phyloP scores from a whole-genome alignment of 2,329 filamentous ascomycete genomes.

The Aspergillus carbonarius region DNA sequence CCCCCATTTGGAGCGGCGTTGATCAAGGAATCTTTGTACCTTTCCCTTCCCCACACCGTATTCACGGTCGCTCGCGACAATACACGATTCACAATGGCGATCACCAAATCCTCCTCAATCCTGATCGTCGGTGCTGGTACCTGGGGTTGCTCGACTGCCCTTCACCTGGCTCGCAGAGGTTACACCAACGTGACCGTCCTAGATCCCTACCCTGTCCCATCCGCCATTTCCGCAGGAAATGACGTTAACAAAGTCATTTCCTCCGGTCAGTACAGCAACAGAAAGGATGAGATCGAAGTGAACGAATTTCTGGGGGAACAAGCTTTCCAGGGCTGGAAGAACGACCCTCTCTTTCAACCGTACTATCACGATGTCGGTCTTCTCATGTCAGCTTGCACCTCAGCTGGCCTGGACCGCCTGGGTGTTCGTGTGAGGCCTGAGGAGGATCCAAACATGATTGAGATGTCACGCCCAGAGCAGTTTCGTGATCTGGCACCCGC shows the following conservation, averaged over 20 bases:
- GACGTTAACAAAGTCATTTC: constrained; percentile 51
- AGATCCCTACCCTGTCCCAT: constrained; percentile 49
- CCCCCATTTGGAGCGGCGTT: not conserved
- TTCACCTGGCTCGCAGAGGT: constrained; percentile 46
- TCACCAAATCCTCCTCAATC: constrained; percentile 28
- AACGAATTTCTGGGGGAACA: constrained; percentile 31
- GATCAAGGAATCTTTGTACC: not conserved
- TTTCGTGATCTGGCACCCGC: constrained; percentile 52
- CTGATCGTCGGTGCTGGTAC: constrained; percentile 52
- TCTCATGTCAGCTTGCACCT: constrained; percentile 44
- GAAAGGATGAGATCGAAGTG: constrained; percentile 29
- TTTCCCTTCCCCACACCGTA: not conserved
- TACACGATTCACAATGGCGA: constrained; percentile 8
- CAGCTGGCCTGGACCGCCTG: constrained; percentile 36
- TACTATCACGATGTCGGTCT: constrained; percentile 49
- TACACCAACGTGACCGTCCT: constrained; percentile 51
- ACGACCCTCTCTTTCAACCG: constrained; percentile 46
- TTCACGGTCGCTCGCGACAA: not conserved
- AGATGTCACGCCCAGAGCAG: constrained; percentile 43
- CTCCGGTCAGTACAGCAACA: constrained; percentile 28
- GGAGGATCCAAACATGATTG: constrained; percentile 29
- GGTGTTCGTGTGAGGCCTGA: constrained; percentile 33
- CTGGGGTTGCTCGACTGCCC: constrained; percentile 49
- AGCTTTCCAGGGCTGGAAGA: constrained; percentile 43
- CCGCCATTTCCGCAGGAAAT: constrained; percentile 48